A percentile compares a stretch with the other conserved stretches of the same genome.
Conservation (phyloP, 345 rosid species). For the Salix caprea region DNA sequence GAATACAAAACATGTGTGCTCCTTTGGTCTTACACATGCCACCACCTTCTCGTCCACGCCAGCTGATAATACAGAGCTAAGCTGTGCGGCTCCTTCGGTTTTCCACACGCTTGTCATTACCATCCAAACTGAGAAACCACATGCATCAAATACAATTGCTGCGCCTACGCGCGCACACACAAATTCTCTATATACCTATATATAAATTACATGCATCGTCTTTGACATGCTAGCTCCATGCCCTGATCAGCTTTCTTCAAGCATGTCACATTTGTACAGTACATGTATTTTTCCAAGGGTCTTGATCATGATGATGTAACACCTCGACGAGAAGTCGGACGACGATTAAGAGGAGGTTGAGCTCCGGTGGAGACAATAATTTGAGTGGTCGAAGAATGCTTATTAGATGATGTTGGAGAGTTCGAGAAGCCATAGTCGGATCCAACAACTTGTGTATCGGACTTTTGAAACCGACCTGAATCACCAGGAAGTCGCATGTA, state of each 20-base stretch:
- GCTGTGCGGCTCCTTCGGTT: constrained; percentile 36
- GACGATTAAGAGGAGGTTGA: constrained; percentile 50
- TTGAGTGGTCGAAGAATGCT: constrained; percentile 24
- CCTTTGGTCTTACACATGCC: constrained; percentile 37
- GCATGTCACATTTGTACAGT: constrained; percentile 3
- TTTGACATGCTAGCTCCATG: constrained; percentile 15
- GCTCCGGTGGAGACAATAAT: constrained; percentile 47
- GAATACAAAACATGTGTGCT: constrained; percentile 26
- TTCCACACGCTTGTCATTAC: constrained; percentile 27
- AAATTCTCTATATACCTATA: background rate
- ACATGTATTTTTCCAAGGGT: background rate
- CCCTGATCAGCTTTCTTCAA: constrained; percentile 33
- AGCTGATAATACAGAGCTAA: constrained; percentile 13
- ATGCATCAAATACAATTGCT: background rate
- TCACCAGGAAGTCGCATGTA: constrained; percentile 89
- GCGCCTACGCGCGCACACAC: background rate
- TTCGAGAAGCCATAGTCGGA: constrained; percentile 37
- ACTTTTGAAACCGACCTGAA: constrained; percentile 62
- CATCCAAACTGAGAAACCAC: background rate
- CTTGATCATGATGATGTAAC: constrained; percentile 26
- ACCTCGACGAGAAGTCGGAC: constrained; percentile 45
- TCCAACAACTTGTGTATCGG: constrained; percentile 44
- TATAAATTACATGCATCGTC: background rate
- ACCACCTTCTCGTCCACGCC: background rate
- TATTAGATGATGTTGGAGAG: constrained; percentile 19